Evolutionary conservation across 139 green algal genomes (phyloP).

Genomic region (Picochlorum sp.): DNA sequence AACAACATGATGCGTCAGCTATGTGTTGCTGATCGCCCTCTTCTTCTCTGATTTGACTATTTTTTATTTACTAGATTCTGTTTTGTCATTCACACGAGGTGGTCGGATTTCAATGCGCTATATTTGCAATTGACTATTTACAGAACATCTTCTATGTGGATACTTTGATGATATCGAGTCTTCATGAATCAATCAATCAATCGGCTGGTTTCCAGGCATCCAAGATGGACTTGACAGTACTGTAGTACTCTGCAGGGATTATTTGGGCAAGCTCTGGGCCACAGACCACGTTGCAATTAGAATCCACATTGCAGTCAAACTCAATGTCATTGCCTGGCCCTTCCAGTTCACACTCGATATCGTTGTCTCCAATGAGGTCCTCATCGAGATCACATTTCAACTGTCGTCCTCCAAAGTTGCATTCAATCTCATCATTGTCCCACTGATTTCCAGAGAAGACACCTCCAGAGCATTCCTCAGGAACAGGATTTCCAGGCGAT

Average conservation of each 20-base stretch:
- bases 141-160: too few relatives aligned
- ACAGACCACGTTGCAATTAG: background rate
- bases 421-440: conserved; percentile 3
- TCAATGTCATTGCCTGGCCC: background rate
- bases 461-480: background rate
- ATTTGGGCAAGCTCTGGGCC: background rate
- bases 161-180: too few relatives aligned
- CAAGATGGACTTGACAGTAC: background rate
- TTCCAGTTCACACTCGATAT: conserved; percentile 1
- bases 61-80: too few relatives aligned
- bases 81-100: too few relatives aligned
- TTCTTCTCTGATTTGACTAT: too few relatives aligned
- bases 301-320: background rate
- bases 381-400: conserved; percentile 4
- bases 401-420: background rate
- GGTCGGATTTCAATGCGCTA: too few relatives aligned
- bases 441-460: background rate
- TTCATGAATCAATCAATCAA: background rate
- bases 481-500: background rate
- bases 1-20: too few relatives aligned
- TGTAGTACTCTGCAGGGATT: background rate
- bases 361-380: background rate
- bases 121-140: too few relatives aligned
- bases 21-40: too few relatives aligned
- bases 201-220: background rate